Evolutionary conservation across 352 stramenopile species (phyloP).

Genomic region (Pythium periplocum): DNA sequence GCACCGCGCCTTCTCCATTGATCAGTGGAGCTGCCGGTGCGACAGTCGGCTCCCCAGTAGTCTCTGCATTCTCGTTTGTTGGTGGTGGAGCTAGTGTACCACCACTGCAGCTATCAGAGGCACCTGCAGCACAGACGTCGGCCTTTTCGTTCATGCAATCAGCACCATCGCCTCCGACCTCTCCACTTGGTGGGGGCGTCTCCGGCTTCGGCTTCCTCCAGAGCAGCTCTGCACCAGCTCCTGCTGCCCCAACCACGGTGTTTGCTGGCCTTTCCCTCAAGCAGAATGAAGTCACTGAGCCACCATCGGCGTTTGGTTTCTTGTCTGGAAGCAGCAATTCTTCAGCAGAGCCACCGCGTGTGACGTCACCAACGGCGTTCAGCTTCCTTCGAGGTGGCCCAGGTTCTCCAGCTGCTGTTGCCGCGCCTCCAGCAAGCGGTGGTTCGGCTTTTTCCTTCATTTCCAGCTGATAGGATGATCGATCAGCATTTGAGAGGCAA

Average conservation of each 20-base stretch:
- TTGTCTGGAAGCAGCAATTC: conserved; percentile 26
- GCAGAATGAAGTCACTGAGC: no score
- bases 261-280: no score
- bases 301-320: conserved; percentile 17
- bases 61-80: conserved; percentile 58
- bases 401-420: conserved; percentile 25
- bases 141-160: conserved; percentile 18
- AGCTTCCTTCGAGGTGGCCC: conserved; percentile 39
- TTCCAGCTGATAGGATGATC: not conserved
- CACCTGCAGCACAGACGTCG: conserved; percentile 32
- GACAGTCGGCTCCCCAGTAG: conserved; percentile 15
- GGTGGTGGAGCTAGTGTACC: no score
- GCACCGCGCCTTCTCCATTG: conserved; percentile 10
- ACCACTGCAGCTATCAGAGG: not conserved
- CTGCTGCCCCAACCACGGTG: no score
- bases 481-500: no score
- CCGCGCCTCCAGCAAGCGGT: conserved; percentile 1
- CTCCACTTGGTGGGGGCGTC: no score
- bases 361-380: conserved; percentile 54
- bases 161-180: no score
- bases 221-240: no score
- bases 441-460: conserved; percentile 25
- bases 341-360: conserved; percentile 24
- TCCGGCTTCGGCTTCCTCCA: no score
- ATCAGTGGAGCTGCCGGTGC: not conserved